phyloP scores from a whole-genome alignment of 345 rosid genomes.

The Aquilaria yunnanensis region DNA sequence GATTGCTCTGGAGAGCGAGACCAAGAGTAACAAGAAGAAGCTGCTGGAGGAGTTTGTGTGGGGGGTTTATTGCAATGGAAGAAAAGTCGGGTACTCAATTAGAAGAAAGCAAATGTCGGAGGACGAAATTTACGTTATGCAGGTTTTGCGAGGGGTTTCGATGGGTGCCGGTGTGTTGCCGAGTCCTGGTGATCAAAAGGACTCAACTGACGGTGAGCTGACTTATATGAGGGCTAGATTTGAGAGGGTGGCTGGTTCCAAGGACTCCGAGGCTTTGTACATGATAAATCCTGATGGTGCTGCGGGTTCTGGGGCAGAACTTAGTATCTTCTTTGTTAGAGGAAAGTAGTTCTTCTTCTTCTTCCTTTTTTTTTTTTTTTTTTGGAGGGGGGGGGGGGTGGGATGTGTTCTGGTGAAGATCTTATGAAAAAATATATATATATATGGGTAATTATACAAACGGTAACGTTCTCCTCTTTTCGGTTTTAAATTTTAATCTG shows the following conservation, averaged over 20 bases:
- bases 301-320: constrained; percentile 51
- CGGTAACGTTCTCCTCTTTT: too few relatives aligned
- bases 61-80: constrained; percentile 89
- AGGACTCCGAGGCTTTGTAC: constrained; percentile 85
- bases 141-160: constrained; percentile 75
- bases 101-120: constrained; percentile 82
- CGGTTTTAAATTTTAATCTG: too few relatives aligned
- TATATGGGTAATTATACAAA: too few relatives aligned
- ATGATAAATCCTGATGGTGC: constrained; percentile 97
- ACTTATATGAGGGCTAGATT: constrained; percentile 91
- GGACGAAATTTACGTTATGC: constrained; percentile 85
- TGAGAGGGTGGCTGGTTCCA: constrained; percentile 81
- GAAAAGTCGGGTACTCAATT: constrained; percentile 80
- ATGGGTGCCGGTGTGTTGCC: constrained; percentile 99
- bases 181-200: constrained; percentile 46
- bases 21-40: constrained; percentile 67
- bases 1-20: constrained; percentile 87
- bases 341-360: background rate
- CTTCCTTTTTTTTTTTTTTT: too few relatives aligned
- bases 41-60: constrained; percentile 87
- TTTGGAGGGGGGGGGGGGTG: too few relatives aligned
- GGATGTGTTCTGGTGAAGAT: too few relatives aligned
- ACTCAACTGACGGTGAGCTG: constrained; percentile 51
- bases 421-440: too few relatives aligned
- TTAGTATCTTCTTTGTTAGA: constrained; percentile 87